phyloP scores from a whole-genome alignment of 495 filamentous ascomycete species.

The Poronia punctata region DNA sequence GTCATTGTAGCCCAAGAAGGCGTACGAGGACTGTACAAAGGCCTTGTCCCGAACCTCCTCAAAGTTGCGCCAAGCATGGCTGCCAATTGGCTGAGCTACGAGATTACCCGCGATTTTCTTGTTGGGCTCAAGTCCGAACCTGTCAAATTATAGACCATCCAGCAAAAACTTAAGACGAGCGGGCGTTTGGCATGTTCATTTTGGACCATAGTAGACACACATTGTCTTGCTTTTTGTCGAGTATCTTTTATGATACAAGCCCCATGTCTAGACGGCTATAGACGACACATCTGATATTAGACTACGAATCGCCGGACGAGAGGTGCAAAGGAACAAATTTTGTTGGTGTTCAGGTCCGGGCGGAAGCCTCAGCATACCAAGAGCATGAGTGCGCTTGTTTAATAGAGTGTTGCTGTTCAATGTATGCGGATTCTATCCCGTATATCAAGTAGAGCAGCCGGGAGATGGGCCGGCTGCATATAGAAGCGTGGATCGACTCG shows the following conservation, averaged over 20 bases:
- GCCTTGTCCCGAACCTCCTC: constrained; percentile 85
- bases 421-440: too few relatives aligned
- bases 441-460: too few relatives aligned
- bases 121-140: constrained; percentile 46
- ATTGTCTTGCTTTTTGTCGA: not conserved
- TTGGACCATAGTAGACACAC: constrained; percentile 16
- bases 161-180: constrained; percentile 4
- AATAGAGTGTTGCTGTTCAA: too few relatives aligned
- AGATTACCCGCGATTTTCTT: constrained; percentile 82
- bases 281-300: not conserved
- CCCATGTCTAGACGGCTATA: not conserved
- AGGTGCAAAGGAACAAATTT: too few relatives aligned
- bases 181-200: constrained; percentile 9
- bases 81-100: constrained; percentile 95
- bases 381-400: too few relatives aligned
- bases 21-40: constrained; percentile 73
- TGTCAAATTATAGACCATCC: constrained; percentile 11
- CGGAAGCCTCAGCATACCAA: too few relatives aligned
- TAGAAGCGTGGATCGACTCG: too few relatives aligned
- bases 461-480: too few relatives aligned
- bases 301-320: too few relatives aligned
- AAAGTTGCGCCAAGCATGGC: constrained; percentile 99
- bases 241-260: too few relatives aligned
- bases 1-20: constrained; percentile 74
- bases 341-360: too few relatives aligned